A percentile compares a stretch with the other conserved stretches of the same genome.
These are phyloP conservation scores for Pseudoscleropodium purum DNA, from an alignment of 225 moss, liverwort and hornwort species.

Conservation along the genomic window DNA sequence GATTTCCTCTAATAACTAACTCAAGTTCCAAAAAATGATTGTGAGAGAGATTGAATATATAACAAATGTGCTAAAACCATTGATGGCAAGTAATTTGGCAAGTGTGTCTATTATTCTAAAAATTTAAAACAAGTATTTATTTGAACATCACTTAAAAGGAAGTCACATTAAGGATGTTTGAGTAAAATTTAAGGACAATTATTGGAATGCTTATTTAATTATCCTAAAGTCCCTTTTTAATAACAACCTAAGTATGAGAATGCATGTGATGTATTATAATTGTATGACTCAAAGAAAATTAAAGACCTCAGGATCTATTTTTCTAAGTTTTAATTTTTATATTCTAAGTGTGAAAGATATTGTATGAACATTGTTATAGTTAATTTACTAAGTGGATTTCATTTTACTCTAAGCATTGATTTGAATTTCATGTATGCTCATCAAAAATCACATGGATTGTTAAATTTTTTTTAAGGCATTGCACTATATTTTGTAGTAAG, in stretches of 20 bases:
- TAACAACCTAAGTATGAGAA: neutral
- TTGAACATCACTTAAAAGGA: neutral
- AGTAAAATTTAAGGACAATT: neutral
- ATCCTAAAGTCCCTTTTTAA: neutral
- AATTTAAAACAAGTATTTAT: neutral
- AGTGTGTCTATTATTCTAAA: neutral
- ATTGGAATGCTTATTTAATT: too few relatives aligned
- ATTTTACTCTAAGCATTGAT: neutral
- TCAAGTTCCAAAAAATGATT: neutral
- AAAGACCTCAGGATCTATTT: neutral
- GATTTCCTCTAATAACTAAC: too few relatives aligned
- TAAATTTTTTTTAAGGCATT: neutral
- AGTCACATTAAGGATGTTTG: neutral
- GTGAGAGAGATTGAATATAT: neutral
- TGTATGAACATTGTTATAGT: neutral
- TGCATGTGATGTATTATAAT: neutral
- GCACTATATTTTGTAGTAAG: neutral
- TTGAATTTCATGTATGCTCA: rapidly evolving
- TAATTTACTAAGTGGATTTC: neutral
- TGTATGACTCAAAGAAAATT: neutral
- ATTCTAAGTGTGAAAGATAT: neutral
- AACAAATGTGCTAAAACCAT: neutral
- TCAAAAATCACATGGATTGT: too few relatives aligned
- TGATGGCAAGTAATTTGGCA: neutral
- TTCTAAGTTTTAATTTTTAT: neutral